Percentiles rank a stretch among this genome's conserved stretches.
These are phyloP conservation scores for Sclerotiophoma versabilis DNA, from an alignment of 2,329 filamentous ascomycete species.

Conservation along the genomic window DNA sequence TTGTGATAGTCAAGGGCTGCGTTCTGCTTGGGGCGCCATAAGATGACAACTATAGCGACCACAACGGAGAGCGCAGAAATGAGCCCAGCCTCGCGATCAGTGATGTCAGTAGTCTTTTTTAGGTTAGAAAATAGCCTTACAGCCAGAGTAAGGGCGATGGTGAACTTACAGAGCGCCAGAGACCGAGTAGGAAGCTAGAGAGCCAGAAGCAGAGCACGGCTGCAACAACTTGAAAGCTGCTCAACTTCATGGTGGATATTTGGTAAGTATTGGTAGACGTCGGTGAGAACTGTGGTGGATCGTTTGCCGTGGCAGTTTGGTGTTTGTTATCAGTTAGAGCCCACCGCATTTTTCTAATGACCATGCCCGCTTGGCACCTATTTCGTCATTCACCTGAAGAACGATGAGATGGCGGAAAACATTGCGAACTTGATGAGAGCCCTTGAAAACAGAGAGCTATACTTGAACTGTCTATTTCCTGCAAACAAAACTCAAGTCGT, in stretches of 20 bases:
- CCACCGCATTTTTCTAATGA: not conserved
- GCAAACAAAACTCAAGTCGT: not conserved
- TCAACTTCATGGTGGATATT: not conserved
- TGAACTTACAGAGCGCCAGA: not conserved
- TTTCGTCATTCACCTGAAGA: not conserved
- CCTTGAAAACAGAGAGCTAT: too few species aligned
- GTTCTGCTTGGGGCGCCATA: not conserved
- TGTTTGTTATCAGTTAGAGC: not conserved
- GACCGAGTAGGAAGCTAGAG: not conserved
- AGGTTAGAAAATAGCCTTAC: too few species aligned
- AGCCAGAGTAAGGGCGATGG: too few species aligned
- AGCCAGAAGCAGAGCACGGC: not conserved
- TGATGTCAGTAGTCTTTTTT: not conserved
- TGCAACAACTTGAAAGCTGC: not conserved
- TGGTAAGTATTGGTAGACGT: not conserved
- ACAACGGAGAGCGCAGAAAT: slow-evolving; percentile 13
- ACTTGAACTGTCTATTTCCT: too few species aligned
- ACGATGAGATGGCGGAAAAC: not conserved
- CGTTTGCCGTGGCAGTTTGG: not conserved
- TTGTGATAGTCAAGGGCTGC: slow-evolving; percentile 10
- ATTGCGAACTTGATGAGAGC: too few species aligned
- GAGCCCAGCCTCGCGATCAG: not conserved
- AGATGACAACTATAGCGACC: slow-evolving; percentile 1
- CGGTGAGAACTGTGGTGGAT: not conserved
- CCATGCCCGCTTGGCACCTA: not conserved